Base-by-base conservation (phyloP, 2,329 filamentous ascomycete species). In the Paracorniculantispora psalliotae region DNA sequence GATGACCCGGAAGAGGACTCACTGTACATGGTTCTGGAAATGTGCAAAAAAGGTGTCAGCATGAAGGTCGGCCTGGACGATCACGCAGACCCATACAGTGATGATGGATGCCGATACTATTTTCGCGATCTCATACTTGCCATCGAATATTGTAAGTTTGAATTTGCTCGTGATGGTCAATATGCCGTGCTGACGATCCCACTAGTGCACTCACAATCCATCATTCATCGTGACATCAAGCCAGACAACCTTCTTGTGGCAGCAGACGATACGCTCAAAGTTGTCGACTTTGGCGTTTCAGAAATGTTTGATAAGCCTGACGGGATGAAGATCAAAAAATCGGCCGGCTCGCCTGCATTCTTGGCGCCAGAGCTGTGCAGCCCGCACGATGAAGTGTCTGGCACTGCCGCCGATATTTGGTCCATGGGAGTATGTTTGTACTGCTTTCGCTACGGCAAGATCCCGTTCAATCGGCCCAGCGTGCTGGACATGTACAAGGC, bases 261-360 rank as follows among this genome's bases (percentile, higher is more conserved):
- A 0, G 83, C 88, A 37, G 92, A 97, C 58, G 89, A 97, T 67
- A 86, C 96, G n/a, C 83, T 99, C 55, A 99, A 97, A 72, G 89
- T 99, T 64, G 92, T 96, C 55, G 94, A 97, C 72, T 99, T 99
- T 79, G 94, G 94, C n/a, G 94, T 97, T 8, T 97, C 93, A 1
- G 93, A 99, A 70, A 97, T 99, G 87, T 99, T 99, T 66, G 89
- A 93, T 69, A 96, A 96, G 71, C 68, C 77, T 2, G 80, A 89
- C 2, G 83, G 91, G 48, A 97, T 97, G 94, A 87, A 86, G 71
- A 96, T 91, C 0, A 87, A 89, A 60, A 99, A 97, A 74, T 93
- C 92, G 3, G 92, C 92, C 12, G 94, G 94, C 1, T 97, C 92
- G 3, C 94, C 94, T 0, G 94, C 94, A 0, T 99, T 99, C 68